Evolutionary conservation across 192 early-diverging fungal species (phyloP), one percentile per base, ranked within the genome.

Genomic region (Entomortierella beljakovae): DNA sequence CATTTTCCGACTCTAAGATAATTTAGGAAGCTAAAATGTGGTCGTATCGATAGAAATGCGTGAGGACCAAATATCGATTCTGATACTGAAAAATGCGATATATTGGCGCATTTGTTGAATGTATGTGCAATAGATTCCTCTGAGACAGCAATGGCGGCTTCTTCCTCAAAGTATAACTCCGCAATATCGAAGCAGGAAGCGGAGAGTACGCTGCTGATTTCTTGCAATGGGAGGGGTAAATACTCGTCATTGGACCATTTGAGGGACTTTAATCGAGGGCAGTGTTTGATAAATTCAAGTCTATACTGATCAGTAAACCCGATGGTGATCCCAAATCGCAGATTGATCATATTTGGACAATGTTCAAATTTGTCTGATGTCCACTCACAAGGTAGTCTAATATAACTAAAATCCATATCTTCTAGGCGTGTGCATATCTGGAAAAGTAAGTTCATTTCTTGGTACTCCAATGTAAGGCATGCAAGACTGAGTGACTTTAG

Each of bases 1-100:
- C 66, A 57, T 25, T 28, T 28, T 46, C 66, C 32, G 20, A 68
- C 15, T n/a, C 58, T 32, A n/a, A 68, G 20, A 18, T 28, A 16
- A 4, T 43, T 50, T 16, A 68, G 33, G 16, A 31, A 18, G 16
- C 5, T 22, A 68, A 68, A 68, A 16, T 68, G 66, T 49, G 32
- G 56, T 16, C 5, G 22, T 22, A 68, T 23, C 9, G 66, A 57
- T 29, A 50, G 66, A n/a, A 58, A 50, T 0, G 66, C 66, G 10
- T 16, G 0, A 5, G 18, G 28, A 2, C 66, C 66, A 26, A 68
- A 68, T 0, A 31, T n/a, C 0, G 66, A 29, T 31, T 34, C 42
- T 34, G 29, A 50, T 20, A 57, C 56, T 25, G 56, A 37, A 37
- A 68, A 58, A 23, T 34, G 34, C 6, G 42, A 31, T 32, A 68